Base-by-base conservation (phyloP, 129 eudicot species). In the Saposhnikovia divaricata region DNA sequence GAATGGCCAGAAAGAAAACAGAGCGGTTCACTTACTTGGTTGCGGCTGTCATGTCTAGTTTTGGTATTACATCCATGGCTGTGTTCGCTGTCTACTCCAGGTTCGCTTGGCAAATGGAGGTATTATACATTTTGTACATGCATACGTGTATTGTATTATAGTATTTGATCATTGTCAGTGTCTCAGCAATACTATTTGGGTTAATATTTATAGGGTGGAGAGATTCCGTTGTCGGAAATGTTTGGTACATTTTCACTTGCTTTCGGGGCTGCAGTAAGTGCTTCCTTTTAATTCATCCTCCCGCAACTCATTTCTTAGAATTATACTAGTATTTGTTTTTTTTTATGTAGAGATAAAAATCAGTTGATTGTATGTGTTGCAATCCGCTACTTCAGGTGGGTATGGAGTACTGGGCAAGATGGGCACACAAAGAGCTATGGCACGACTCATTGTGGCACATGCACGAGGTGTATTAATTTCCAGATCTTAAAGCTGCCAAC, bases 391-490 rank as follows among this genome's bases (percentile, higher is more conserved):
- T 44, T 37, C 85, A 96, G 99, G 99, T 96, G 40, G 99, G 99
- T 6, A 96, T 96, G 99, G 99, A 96, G 84, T 96, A 85, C 82
- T 96, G 99, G 99, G 99, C 99, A 9, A 88, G 97, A 88, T 96
- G 99, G 99, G 99, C 99, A 31, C 99, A 96, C 75, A 87, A 80
- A 83, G 98, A 91, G 23, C 93, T 96, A 0, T 96, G 99, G 99
- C 99, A 96, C 85, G 99, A 97, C 74, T 92, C 99, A 0, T 80
- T 96, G 82, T 96, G 99, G 99, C 97, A 96, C 88, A 96, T 96
- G 99, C 99, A 96, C 82, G 93, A 92, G 99, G 99, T 96, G 27
- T 43, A 15, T n/a, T n/a, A n/a, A n/a, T 72, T 21, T 43, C 0
- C 1, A 34, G 6, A 25, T 61, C 1, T 61, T 25, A 0, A n/a